phyloP scores from a whole-genome alignment of 202 grass and related monocot species.

The Carex sylvatica region DNA sequence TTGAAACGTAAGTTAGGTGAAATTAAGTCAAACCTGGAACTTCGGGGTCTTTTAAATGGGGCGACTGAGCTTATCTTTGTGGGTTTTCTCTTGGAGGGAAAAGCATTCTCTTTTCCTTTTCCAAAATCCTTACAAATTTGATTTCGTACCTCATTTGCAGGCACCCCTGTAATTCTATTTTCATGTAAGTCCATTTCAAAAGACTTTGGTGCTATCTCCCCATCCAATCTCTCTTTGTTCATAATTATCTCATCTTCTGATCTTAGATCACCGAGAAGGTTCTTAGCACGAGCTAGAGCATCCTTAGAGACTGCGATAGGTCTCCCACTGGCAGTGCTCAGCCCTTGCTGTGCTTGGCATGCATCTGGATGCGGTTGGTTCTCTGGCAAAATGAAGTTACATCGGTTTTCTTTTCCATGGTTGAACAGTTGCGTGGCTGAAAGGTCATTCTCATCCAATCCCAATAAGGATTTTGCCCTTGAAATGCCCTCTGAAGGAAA shows the following conservation, averaged over 20 bases:
- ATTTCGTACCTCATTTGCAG: conserved; percentile 64
- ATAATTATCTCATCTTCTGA: conserved; percentile 28
- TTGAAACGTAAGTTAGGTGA: conserved; percentile 26
- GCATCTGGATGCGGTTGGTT: conserved; percentile 36
- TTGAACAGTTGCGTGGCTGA: conserved; percentile 51
- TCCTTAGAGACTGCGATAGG: conserved; percentile 61
- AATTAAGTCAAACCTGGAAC: conserved; percentile 66
- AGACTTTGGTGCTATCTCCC: conserved; percentile 28
- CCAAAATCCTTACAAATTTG: conserved; percentile 33
- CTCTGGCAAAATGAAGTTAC: conserved; percentile 35
- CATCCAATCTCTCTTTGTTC: conserved; percentile 30
- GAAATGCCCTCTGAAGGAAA: conserved; percentile 62
- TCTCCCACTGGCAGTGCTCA: conserved; percentile 63
- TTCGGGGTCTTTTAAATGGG: conserved; percentile 81
- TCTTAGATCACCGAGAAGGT: conserved; percentile 58
- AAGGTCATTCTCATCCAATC: conserved; percentile 62
- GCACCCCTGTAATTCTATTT: conserved; percentile 35
- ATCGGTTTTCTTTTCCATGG: conserved; percentile 38
- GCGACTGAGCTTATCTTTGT: conserved; percentile 58
- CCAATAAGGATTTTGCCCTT: conserved; percentile 72
- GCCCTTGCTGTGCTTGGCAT: conserved; percentile 33
- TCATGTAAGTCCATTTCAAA: conserved; percentile 38
- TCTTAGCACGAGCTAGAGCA: conserved; percentile 66
- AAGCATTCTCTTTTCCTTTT: conserved; percentile 22
- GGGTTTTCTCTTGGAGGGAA: conserved; percentile 44